A percentile compares a stretch with the other conserved stretches of the same genome.
These are phyloP conservation scores for Pichia phayaonensis DNA, from an alignment of 805 yeast genomes.

Conservation along the genomic window DNA sequence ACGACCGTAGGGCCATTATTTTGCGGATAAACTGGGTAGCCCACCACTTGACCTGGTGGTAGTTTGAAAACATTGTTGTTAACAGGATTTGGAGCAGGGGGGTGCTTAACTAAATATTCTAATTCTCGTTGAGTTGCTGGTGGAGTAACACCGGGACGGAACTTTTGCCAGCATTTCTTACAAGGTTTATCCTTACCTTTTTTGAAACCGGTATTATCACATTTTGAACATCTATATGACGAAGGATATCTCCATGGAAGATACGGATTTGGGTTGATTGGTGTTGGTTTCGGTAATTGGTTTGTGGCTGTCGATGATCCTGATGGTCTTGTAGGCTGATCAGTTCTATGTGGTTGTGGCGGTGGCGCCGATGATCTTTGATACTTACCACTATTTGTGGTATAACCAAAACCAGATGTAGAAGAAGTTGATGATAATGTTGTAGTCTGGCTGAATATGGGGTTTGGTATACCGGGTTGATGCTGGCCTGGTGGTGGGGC, in stretches of 20 bases:
- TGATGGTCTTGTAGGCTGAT: neutral
- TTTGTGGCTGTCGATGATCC: neutral
- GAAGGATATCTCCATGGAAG: conserved; percentile 64
- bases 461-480: neutral
- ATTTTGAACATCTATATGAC: conserved; percentile 54
- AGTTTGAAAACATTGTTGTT: conserved; percentile 20
- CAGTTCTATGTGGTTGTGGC: neutral
- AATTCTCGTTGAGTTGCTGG: conserved; percentile 16
- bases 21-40: neutral
- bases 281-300: conserved; percentile 9
- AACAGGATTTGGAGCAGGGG: conserved; percentile 15
- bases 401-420: neutral
- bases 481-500: neutral
- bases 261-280: conserved; percentile 29
- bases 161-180: conserved; percentile 59
- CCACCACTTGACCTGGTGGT: conserved; percentile 20
- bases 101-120: conserved; percentile 9
- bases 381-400: neutral
- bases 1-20: conserved; percentile 36
- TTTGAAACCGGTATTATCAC: conserved; percentile 66
- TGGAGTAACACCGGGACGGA: conserved; percentile 26
- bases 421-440: neutral
- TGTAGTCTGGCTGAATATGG: neutral
- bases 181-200: conserved; percentile 57
- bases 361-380: neutral